phyloP scores from a whole-genome alignment of 441 rosid genomes.

The Corymbia calophylla region DNA sequence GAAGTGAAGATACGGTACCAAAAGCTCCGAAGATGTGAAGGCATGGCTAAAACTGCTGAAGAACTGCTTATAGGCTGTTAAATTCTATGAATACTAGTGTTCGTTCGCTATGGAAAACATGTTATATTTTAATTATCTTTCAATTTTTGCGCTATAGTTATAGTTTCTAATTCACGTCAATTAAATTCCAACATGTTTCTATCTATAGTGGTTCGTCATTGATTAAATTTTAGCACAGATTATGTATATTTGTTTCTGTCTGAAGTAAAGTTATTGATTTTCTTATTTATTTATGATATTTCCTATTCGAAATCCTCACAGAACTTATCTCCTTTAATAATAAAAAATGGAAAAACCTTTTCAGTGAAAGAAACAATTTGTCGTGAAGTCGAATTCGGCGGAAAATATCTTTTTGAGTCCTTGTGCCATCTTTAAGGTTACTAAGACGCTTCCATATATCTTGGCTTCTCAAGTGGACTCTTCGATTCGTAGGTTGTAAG shows the following conservation, averaged over 20 bases:
- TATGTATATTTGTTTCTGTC: rapidly evolving
- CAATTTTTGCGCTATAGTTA: not conserved
- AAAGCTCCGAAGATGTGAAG: rapidly evolving
- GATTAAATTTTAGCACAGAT: rapidly evolving
- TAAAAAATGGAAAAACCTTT: too few relatives aligned
- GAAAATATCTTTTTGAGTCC: not conserved
- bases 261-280: not conserved
- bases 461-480: not conserved
- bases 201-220: rapidly evolving
- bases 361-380: too few relatives aligned
- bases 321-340: not conserved
- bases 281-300: rapidly evolving
- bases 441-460: not conserved
- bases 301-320: rapidly evolving
- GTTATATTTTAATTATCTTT: too few relatives aligned
- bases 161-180: rapidly evolving
- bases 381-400: too few relatives aligned
- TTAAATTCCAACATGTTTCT: not conserved
- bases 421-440: not conserved
- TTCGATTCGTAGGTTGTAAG: not conserved
- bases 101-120: not conserved
- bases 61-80: not conserved
- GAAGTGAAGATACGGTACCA: not conserved
- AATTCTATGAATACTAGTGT: not conserved
- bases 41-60: not conserved